Percentiles rank a stretch among this genome's conserved stretches.
These are phyloP conservation scores for Lactifluus hygrophoroides DNA, from an alignment of 768 basidiomycete genomes.

Conservation along the genomic window DNA sequence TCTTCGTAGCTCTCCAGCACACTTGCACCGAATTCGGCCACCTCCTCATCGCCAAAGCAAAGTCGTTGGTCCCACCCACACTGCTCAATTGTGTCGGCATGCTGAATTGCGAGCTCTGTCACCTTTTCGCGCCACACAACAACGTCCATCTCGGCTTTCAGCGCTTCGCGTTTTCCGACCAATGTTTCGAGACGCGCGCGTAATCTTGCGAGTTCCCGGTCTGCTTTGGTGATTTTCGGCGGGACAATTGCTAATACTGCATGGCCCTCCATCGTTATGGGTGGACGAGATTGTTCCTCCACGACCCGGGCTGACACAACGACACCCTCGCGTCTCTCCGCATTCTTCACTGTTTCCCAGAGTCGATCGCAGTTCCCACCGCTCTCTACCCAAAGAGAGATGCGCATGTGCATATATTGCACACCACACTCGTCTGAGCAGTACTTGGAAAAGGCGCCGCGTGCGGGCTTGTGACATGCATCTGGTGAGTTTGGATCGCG, in stretches of 20 bases:
- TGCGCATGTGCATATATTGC: slow-evolving; percentile 57
- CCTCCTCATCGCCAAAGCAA: slow-evolving; percentile 76
- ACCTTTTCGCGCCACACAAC: slow-evolving; percentile 63
- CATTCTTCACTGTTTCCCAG: slow-evolving; percentile 68
- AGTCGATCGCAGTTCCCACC: slow-evolving; percentile 56
- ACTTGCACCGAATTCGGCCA: slow-evolving; percentile 54
- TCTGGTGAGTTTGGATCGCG: slow-evolving; percentile 50
- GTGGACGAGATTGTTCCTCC: slow-evolving; percentile 7
- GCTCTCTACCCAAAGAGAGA: slow-evolving; percentile 51
- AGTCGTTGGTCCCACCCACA: slow-evolving; percentile 90
- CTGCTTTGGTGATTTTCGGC: slow-evolving; percentile 38
- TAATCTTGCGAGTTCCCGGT: slow-evolving; percentile 50
- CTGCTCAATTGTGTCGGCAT: slow-evolving; percentile 53
- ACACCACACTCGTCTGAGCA: slow-evolving; percentile 86
- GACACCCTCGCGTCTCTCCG: slow-evolving; percentile 62
- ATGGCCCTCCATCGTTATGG: not conserved
- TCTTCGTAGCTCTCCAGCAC: slow-evolving; percentile 62
- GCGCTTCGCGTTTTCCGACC: slow-evolving; percentile 50
- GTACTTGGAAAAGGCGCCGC: slow-evolving; percentile 81
- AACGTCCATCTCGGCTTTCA: slow-evolving; percentile 62
- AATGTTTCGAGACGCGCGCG: slow-evolving; percentile 47
- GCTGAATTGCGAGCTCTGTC: slow-evolving; percentile 55
- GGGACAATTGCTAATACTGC: slow-evolving; percentile 23
- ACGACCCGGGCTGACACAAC: slow-evolving; percentile 33
- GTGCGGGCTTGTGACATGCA: slow-evolving; percentile 73